These are phyloP conservation scores for Globisporangium cylindrosporum DNA, from an alignment of 352 stramenopile species.

Conservation along the genomic window DNA sequence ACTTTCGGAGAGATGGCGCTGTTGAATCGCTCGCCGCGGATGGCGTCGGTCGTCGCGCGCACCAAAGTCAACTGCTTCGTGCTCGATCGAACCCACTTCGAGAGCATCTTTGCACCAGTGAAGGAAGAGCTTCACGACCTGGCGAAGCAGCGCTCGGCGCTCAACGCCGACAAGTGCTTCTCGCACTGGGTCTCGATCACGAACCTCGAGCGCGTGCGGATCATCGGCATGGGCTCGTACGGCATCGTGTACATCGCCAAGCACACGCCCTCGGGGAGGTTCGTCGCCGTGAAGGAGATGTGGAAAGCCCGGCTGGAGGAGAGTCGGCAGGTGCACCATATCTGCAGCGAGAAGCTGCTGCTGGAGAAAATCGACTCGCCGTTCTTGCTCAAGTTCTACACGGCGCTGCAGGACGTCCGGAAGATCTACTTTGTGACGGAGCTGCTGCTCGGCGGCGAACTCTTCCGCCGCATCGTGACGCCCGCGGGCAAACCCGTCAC, in stretches of 20 bases:
- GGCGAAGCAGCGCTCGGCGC: constrained; percentile 25
- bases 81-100: constrained; percentile 64
- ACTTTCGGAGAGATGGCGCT: constrained; percentile 68
- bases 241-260: constrained; percentile 48
- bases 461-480: constrained; percentile 88
- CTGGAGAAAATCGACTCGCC: constrained; percentile 81
- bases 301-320: constrained; percentile 79
- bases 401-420: constrained; percentile 83
- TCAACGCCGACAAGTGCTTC: constrained; percentile 44
- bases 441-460: constrained; percentile 90
- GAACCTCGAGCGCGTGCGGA: constrained; percentile 50
- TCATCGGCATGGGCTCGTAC: constrained; percentile 58
- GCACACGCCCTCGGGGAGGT: constrained; percentile 33
- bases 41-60: constrained; percentile 59
- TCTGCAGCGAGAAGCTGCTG: constrained; percentile 84
- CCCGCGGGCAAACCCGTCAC: constrained; percentile 68
- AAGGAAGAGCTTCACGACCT: constrained; percentile 33
- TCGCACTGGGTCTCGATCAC: constrained; percentile 47
- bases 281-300: constrained; percentile 63
- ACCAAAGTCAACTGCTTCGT: constrained; percentile 68
- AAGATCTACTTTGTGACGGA: constrained; percentile 94
- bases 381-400: constrained; percentile 92
- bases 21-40: constrained; percentile 47
- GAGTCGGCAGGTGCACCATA: constrained; percentile 85
- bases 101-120: constrained; percentile 39